phyloP scores from a whole-genome alignment of 108 stramenopile species.

The Bacterosira constricta region DNA sequence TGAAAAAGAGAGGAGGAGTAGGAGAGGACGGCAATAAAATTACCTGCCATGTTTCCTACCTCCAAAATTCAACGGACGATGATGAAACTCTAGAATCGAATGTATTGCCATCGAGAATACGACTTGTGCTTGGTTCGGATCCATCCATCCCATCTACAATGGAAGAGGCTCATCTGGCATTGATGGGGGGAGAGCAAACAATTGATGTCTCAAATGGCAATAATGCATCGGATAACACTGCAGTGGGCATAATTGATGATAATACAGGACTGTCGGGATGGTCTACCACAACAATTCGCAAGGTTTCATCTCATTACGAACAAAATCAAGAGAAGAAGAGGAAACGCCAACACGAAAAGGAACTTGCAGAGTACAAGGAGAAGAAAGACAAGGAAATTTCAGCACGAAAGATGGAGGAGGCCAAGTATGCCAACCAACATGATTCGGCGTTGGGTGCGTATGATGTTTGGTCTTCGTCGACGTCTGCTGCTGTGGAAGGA shows the following conservation, averaged over 20 bases:
- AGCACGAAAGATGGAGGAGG: conserved; percentile 79
- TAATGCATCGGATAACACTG: conserved; percentile 2
- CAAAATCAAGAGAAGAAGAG: conserved; percentile 66
- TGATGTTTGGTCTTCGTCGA: conserved; percentile 61
- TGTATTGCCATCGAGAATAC: conserved; percentile 62
- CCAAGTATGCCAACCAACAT: conserved; percentile 75
- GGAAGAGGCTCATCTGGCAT: conserved; percentile 79
- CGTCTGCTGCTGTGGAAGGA: conserved; percentile 12
- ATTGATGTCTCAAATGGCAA: conserved; percentile 8
- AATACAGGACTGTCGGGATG: conserved; percentile 77
- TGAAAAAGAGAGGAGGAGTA: background rate
- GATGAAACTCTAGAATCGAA: conserved; percentile 79
- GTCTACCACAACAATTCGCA: conserved; percentile 70
- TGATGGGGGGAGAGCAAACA: conserved; percentile 73
- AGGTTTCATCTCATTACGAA: conserved; percentile 70
- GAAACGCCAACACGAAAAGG: conserved; percentile 44
- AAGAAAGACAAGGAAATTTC: conserved; percentile 49
- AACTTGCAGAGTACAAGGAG: conserved; percentile 49
- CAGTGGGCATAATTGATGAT: conserved; percentile 60
- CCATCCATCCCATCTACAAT: conserved; percentile 70
- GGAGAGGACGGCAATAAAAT: conserved; percentile 1
- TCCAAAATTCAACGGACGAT: conserved; percentile 46
- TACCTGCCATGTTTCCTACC: conserved; percentile 69
- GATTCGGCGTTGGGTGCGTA: conserved; percentile 89
- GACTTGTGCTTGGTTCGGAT: conserved; percentile 70